Conservation (phyloP, 1,284 basidiomycete species). For the Malassezia obtusa region DNA sequence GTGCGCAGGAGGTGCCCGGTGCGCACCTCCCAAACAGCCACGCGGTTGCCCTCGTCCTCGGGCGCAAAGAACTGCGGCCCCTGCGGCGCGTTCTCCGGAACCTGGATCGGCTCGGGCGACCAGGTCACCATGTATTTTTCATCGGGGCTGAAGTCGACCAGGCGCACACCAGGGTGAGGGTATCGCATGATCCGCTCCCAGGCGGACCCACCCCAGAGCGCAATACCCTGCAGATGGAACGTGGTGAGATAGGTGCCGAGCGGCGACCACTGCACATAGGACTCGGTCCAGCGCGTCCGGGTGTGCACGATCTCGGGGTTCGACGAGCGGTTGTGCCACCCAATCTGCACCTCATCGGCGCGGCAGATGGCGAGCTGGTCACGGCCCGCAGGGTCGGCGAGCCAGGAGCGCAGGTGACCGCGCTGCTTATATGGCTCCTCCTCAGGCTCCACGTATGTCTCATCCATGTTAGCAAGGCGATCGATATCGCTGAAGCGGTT, state of each 20-base stretch:
- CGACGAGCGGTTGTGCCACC: slow-evolving; percentile 87
- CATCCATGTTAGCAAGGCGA: slow-evolving; percentile 67
- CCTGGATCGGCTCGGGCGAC: slow-evolving; percentile 87
- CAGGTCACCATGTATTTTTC: slow-evolving; percentile 96
- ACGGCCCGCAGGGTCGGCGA: slow-evolving; percentile 79
- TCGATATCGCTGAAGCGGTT: slow-evolving; percentile 92
- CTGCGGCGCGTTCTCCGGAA: slow-evolving; percentile 64
- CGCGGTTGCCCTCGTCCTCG: slow-evolving; percentile 91
- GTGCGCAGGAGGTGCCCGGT: slow-evolving; percentile 84
- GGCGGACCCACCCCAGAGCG: slow-evolving; percentile 84
- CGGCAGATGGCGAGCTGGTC: slow-evolving; percentile 94
- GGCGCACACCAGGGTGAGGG: slow-evolving; percentile 86
- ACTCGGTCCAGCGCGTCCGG: slow-evolving; percentile 80
- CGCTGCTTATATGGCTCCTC: slow-evolving; percentile 72
- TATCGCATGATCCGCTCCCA: slow-evolving; percentile 81
- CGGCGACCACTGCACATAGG: slow-evolving; percentile 96
- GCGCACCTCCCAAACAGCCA: slow-evolving; percentile 96
- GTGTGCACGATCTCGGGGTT: slow-evolving; percentile 68
- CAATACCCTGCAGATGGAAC: slow-evolving; percentile 87
- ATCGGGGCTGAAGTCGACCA: slow-evolving; percentile 95
- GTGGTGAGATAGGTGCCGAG: slow-evolving; percentile 87
- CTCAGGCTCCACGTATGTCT: slow-evolving; percentile 71
- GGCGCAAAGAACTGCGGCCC: slow-evolving; percentile 64
- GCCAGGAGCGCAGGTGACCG: slow-evolving; percentile 93
- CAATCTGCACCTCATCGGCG: slow-evolving; percentile 78